These are phyloP conservation scores for Xylaria sp. DNA, from an alignment of 2,329 filamentous ascomycete genomes.

Conservation along the genomic window DNA sequence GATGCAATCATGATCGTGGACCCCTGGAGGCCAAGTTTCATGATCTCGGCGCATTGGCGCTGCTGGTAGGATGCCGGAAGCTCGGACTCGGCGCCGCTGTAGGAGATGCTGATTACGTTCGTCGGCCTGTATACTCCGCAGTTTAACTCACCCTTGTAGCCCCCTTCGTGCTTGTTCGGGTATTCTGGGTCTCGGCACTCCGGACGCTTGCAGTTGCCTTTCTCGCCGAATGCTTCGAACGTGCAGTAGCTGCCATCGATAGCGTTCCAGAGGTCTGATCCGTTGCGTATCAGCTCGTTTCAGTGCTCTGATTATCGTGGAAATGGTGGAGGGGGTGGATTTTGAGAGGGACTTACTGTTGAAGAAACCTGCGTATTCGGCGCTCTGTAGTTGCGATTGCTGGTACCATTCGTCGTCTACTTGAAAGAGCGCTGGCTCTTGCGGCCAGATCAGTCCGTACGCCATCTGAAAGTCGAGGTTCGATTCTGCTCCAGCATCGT, in stretches of 20 bases:
- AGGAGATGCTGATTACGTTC: constrained; percentile 56
- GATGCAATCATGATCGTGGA: constrained; percentile 55
- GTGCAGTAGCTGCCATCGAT: constrained; percentile 60
- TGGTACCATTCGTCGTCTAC: constrained; percentile 54
- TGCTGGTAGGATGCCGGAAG: constrained; percentile 60
- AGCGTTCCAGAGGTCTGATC: constrained; percentile 54
- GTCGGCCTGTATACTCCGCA: constrained; percentile 42
- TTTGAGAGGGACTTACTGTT: constrained; percentile 34
- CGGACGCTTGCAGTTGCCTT: constrained; percentile 48
- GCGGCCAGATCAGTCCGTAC: constrained; percentile 58
- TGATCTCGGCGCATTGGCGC: constrained; percentile 56
- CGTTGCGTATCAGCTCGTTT: background rate
- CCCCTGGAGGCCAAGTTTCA: constrained; percentile 59
- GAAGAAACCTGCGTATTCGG: constrained; percentile 41
- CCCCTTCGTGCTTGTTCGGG: constrained; percentile 52
- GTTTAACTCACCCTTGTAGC: constrained; percentile 53
- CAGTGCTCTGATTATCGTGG: background rate
- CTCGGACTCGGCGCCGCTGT: constrained; percentile 59
- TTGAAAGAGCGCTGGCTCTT: constrained; percentile 52
- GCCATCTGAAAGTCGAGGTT: constrained; percentile 56
- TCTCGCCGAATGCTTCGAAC: constrained; percentile 55
- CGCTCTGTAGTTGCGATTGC: constrained; percentile 29
- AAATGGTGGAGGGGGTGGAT: background rate
- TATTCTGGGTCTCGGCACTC: constrained; percentile 56
- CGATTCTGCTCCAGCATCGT: constrained; percentile 46